Evolutionary conservation across 208 protist species (phyloP).

Genomic region (Trypanosoma scelopori): DNA sequence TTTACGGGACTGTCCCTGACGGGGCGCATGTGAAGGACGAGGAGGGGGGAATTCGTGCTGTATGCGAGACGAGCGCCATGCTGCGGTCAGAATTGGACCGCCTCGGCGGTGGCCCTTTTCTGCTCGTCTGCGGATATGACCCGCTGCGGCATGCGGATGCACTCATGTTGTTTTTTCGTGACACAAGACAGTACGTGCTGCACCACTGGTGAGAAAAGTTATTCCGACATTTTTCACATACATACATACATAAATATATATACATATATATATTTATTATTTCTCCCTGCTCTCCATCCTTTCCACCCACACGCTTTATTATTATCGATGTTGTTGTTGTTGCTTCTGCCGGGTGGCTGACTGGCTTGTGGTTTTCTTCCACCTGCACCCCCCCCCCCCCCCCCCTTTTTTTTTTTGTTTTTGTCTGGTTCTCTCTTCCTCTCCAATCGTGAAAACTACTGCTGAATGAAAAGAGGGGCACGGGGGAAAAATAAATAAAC

Average conservation of each 20-base stretch:
- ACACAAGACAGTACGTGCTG: background rate
- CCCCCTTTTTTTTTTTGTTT: slow-evolving; percentile 3
- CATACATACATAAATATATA: no score
- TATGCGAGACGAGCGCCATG: background rate
- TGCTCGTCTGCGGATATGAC: slow-evolving; percentile 37
- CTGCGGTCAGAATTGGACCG: slow-evolving; percentile 25
- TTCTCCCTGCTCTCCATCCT: no score
- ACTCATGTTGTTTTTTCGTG: background rate
- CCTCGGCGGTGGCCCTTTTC: slow-evolving; percentile 23
- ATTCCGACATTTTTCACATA: no score
- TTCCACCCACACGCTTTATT: no score
- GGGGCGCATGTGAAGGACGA: background rate
- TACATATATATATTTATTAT: no score
- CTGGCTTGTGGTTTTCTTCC: background rate
- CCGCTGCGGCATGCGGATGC: background rate
- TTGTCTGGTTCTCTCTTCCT: slow-evolving; percentile 5
- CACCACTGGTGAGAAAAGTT: slow-evolving; percentile 25
- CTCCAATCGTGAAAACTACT: no score
- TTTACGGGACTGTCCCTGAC: slow-evolving; percentile 24
- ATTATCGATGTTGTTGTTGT: no score
- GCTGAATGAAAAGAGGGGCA: slow-evolving; percentile 7
- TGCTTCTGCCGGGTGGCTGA: background rate
- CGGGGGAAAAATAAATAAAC: no score
- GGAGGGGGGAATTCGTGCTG: background rate
- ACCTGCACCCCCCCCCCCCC: background rate